phyloP scores from a whole-genome alignment of 148 eudicot genomes.

The Gaultheria prostrata region DNA sequence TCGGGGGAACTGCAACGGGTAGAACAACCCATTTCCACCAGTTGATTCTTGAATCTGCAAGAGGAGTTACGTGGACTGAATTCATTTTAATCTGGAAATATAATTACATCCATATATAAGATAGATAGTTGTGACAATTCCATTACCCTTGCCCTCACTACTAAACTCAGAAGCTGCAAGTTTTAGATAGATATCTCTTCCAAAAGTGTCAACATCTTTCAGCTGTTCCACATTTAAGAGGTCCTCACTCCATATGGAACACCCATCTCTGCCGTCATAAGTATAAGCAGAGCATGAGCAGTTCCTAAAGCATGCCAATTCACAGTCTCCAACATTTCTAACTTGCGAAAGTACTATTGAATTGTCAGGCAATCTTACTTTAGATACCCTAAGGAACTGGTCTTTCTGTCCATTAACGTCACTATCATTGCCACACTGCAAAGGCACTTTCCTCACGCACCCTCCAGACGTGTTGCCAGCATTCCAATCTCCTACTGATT shows the following conservation, averaged over 20 bases:
- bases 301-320: slow-evolving; percentile 22
- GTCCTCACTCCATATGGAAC: slow-evolving; percentile 27
- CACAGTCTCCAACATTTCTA: slow-evolving; percentile 12
- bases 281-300: slow-evolving; percentile 36
- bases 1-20: neutral
- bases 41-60: neutral
- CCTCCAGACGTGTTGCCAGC: slow-evolving; percentile 27
- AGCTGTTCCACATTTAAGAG: slow-evolving; percentile 31
- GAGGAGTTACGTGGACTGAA: neutral
- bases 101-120: neutral
- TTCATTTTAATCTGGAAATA: neutral
- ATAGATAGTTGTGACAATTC: neutral
- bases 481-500: neutral
- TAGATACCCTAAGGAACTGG: slow-evolving; percentile 4
- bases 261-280: slow-evolving; percentile 15
- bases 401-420: slow-evolving; percentile 1
- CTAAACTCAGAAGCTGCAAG: slow-evolving; percentile 37
- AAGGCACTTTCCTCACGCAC: slow-evolving; percentile 14
- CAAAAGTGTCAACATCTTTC: slow-evolving; percentile 21
- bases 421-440: slow-evolving; percentile 15
- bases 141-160: neutral
- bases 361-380: slow-evolving; percentile 13
- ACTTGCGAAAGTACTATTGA: too few species aligned
- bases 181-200: slow-evolving; percentile 27
- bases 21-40: neutral